A percentile compares a stretch with the other conserved stretches of the same genome.
Evolutionary conservation across 2,329 filamentous ascomycete genomes (phyloP).

Genomic region (Colletotrichum simmondsii): DNA sequence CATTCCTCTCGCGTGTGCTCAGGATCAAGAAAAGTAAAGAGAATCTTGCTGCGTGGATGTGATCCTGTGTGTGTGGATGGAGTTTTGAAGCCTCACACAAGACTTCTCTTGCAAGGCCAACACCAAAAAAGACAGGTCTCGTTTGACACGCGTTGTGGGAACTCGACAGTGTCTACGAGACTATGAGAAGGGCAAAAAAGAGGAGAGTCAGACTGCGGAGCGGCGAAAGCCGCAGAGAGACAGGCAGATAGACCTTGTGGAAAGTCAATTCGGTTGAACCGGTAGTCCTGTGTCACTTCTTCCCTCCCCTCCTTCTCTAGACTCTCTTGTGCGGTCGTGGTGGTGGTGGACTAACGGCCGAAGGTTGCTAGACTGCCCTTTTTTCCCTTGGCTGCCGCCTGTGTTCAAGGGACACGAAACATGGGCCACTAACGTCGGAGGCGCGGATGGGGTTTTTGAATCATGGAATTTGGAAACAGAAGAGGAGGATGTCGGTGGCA

Average conservation of each 20-base stretch:
- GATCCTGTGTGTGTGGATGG: neutral
- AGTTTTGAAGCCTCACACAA: neutral
- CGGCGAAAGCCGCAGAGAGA: neutral
- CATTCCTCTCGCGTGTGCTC: conserved; percentile 13
- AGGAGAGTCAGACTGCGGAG: neutral
- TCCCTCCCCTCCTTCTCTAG: neutral
- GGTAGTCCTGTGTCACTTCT: conserved; percentile 14
- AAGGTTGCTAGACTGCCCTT: neutral
- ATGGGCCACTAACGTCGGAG: neutral
- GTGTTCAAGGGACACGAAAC: conserved; percentile 14
- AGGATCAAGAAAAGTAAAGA: neutral
- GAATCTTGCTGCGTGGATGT: neutral
- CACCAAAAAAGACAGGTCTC: conserved; percentile 8
- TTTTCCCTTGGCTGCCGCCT: neutral
- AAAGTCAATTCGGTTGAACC: neutral
- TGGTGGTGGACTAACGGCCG: conserved; percentile 18
- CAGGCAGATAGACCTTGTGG: neutral
- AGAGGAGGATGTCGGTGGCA: neutral
- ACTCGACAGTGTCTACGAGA: neutral
- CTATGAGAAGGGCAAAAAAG: neutral
- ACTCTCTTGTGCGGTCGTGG: neutral
- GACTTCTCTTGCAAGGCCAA: neutral
- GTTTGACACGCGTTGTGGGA: neutral
- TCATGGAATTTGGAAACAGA: neutral
- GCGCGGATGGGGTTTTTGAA: neutral